Evolutionary conservation across 768 basidiomycete genomes (phyloP).

Genomic region (Crepidotus variabilis): DNA sequence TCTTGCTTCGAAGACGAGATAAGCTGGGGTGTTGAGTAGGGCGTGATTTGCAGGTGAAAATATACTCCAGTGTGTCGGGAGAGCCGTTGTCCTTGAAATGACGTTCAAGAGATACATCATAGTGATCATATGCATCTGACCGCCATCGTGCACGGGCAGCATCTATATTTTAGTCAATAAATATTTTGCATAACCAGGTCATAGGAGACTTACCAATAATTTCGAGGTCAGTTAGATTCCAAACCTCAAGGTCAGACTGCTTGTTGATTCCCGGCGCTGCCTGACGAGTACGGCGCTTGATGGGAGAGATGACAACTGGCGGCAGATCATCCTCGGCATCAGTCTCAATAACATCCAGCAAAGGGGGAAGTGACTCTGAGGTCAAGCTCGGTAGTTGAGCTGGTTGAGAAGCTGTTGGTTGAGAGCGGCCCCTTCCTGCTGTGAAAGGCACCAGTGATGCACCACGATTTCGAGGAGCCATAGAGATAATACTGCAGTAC

Average conservation of each 20-base stretch:
- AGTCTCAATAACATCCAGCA: neutral
- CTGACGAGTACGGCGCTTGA: neutral
- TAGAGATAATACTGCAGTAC: no score
- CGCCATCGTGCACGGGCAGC: conserved; percentile 7
- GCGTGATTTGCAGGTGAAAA: conserved; percentile 18
- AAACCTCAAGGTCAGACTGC: neutral
- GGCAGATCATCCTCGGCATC: neutral
- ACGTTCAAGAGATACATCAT: conserved; percentile 13
- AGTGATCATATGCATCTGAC: conserved; percentile 18
- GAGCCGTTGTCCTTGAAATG: neutral
- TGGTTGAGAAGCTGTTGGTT: neutral
- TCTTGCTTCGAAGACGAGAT: conserved; percentile 8
- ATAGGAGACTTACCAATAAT: neutral
- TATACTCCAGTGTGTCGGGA: conserved; percentile 8
- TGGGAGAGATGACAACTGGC: neutral
- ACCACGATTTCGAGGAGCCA: no score
- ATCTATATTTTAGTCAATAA: conserved; percentile 1
- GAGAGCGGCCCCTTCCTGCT: neutral
- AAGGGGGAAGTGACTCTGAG: neutral
- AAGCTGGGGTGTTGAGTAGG: conserved; percentile 6
- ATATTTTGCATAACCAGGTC: neutral
- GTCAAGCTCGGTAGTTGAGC: neutral
- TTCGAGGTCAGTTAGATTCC: neutral
- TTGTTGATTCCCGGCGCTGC: neutral
- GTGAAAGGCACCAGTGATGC: no score